phyloP scores from a whole-genome alignment of 2,329 filamentous ascomycete species.

The Plectosphaerella sp. region DNA sequence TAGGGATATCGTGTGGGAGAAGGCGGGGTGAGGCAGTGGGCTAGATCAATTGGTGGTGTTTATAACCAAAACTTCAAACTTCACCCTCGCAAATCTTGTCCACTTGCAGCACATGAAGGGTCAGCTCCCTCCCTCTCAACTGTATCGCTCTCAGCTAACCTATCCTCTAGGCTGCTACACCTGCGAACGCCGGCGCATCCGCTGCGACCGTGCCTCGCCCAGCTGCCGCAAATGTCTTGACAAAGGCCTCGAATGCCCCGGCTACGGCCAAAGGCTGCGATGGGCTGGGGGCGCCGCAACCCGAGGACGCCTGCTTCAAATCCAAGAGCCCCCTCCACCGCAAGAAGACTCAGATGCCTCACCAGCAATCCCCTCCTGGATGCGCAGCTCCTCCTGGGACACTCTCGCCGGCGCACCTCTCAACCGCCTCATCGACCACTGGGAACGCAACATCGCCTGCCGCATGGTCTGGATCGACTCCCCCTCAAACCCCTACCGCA shows the following conservation, averaged over 20 bases:
- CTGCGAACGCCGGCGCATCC: conserved; percentile 22
- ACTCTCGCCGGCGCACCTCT: no score
- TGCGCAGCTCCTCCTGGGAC: conserved; percentile 1
- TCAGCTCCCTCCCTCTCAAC: no score
- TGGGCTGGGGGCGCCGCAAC: conserved; percentile 22
- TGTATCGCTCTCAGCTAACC: no score
- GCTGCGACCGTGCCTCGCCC: conserved; percentile 19
- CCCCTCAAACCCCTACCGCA: conserved; percentile 21
- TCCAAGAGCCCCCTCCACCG: conserved; percentile 11
- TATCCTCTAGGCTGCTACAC: conserved; percentile 15
- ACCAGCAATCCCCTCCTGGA: conserved; percentile 6
- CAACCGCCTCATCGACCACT: conserved; percentile 20
- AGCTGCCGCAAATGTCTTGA: conserved; percentile 21
- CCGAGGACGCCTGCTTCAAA: conserved; percentile 15
- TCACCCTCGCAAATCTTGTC: no score
- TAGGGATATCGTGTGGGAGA: no score
- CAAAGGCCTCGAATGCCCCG: conserved; percentile 21
- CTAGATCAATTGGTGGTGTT: no score
- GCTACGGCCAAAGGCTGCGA: conserved; percentile 18
- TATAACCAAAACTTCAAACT: no score
- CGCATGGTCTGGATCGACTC: conserved; percentile 26
- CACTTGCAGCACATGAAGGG: no score
- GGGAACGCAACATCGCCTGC: conserved; percentile 20
- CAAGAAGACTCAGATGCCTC: conserved; percentile 1
- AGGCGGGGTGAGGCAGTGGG: no score